phyloP scores from a whole-genome alignment of 1,284 basidiomycete species.

The Cronartium ribicola region DNA sequence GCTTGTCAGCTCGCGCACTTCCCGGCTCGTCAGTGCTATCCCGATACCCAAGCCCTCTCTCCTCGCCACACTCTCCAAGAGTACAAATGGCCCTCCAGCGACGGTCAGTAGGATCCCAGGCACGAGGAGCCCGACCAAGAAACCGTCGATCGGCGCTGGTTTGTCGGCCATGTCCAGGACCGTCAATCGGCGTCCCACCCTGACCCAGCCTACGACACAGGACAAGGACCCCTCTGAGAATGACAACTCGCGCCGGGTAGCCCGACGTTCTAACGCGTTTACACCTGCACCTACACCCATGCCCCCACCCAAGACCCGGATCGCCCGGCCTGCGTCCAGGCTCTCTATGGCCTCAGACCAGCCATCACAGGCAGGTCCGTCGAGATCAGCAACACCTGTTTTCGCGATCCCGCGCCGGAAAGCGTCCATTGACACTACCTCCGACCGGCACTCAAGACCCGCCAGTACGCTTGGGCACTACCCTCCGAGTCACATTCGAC shows the following conservation, averaged over 20 bases:
- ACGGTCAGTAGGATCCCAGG: background rate
- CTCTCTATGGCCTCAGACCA: slow-evolving; percentile 12
- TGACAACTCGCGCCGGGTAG: background rate
- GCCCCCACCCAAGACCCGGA: slow-evolving; percentile 10
- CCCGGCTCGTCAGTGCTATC: slow-evolving; percentile 24
- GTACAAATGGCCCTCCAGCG: background rate
- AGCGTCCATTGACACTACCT: slow-evolving; percentile 15
- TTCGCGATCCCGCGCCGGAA: slow-evolving; percentile 24
- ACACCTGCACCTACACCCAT: background rate
- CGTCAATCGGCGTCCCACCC: background rate
- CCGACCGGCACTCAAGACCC: background rate
- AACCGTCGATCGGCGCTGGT: background rate
- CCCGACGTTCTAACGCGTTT: background rate
- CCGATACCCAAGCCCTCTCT: slow-evolving; percentile 25
- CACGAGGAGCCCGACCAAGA: slow-evolving; percentile 12
- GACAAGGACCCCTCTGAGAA: slow-evolving; percentile 4
- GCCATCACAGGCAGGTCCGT: slow-evolving; percentile 1
- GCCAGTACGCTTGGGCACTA: background rate
- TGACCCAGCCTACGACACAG: slow-evolving; percentile 9
- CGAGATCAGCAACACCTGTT: slow-evolving; percentile 15
- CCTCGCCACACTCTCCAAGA: slow-evolving; percentile 1
- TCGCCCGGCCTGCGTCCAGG: slow-evolving; percentile 26
- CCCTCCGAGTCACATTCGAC: slow-evolving; percentile 5
- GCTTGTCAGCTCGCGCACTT: slow-evolving; percentile 34
- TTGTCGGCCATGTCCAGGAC: background rate